Conservation (phyloP, 352 stramenopile species). For the Phytophthora pini region DNA sequence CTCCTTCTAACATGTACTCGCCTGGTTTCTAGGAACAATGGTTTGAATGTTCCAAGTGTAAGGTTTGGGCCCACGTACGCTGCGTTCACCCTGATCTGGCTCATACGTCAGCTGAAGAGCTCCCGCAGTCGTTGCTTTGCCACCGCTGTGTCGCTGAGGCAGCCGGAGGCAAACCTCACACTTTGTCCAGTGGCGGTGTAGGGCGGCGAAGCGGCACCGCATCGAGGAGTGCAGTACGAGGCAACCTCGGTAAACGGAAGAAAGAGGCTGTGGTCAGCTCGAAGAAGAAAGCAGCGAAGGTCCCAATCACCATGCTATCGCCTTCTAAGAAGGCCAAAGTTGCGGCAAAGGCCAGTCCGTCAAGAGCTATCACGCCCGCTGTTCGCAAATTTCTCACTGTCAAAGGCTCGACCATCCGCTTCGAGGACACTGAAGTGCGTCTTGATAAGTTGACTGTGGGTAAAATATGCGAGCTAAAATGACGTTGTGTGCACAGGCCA, state of each 20-base stretch:
- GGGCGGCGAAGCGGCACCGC: constrained; percentile 40
- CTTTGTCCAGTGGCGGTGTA: constrained; percentile 32
- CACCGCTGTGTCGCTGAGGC: constrained; percentile 51
- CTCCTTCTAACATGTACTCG: constrained; percentile 3
- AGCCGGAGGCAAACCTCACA: constrained; percentile 6
- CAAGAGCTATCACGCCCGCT: constrained; percentile 26
- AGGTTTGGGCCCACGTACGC: constrained; percentile 77
- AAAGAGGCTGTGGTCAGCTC: constrained; percentile 18
- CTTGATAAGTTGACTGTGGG: background rate
- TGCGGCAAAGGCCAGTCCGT: constrained; percentile 12
- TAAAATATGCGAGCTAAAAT: constrained; percentile 2
- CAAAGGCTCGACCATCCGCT: constrained; percentile 73
- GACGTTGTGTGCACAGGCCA: constrained; percentile 45
- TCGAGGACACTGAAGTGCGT: constrained; percentile 66
- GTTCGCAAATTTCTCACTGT: constrained; percentile 54
- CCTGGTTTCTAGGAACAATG: constrained; percentile 61
- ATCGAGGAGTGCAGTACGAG: constrained; percentile 19
- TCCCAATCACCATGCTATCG: constrained; percentile 24
- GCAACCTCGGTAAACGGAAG: constrained; percentile 38
- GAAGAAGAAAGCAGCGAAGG: constrained; percentile 29
- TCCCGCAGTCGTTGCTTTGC: constrained; percentile 61
- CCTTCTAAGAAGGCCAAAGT: constrained; percentile 32
- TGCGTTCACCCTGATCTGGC: constrained; percentile 66
- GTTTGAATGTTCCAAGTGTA: constrained; percentile 85
- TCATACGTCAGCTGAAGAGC: constrained; percentile 38